Conservation (phyloP, 2,329 filamentous ascomycete genomes). For the Ceratocystis eucalypticola region DNA sequence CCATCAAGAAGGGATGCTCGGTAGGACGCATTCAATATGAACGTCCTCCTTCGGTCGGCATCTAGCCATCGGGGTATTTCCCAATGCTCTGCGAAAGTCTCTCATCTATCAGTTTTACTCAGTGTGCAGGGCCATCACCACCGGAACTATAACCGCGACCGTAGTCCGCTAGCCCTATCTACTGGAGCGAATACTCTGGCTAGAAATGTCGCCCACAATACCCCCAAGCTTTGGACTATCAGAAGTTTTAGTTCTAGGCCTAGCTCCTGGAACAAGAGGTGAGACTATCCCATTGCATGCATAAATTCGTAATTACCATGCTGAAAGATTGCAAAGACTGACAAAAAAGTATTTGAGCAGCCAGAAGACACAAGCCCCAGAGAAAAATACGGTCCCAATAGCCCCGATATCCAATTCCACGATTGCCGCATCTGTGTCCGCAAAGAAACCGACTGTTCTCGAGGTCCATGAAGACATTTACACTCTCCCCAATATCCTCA, state of each 20-base stretch:
- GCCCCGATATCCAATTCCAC: not conserved
- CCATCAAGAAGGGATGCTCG: not conserved
- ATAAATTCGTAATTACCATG: not conserved
- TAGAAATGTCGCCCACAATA: not conserved
- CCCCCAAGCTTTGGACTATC: not conserved
- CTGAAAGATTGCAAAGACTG: not conserved
- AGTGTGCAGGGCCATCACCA: not conserved
- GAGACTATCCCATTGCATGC: not conserved
- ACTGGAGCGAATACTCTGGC: not conserved
- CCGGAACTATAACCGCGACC: not conserved
- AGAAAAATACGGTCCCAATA: not conserved
- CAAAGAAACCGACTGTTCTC: constrained; percentile 12
- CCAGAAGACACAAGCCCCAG: not conserved
- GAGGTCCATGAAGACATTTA: constrained; percentile 75
- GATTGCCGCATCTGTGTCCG: not conserved
- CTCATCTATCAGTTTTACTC: not conserved
- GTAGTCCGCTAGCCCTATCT: not conserved
- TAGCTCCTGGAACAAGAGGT: not conserved
- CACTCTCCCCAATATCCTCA: constrained; percentile 88
- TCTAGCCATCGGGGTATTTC: constrained; percentile 3
- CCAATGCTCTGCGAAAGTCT: not conserved
- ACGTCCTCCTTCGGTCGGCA: constrained; percentile 15
- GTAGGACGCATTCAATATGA: constrained; percentile 12
- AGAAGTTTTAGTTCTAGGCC: not conserved
- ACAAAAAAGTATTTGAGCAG: not conserved